Conservation (phyloP, 1,139 yeast species). For the Candida mesenterica region DNA sequence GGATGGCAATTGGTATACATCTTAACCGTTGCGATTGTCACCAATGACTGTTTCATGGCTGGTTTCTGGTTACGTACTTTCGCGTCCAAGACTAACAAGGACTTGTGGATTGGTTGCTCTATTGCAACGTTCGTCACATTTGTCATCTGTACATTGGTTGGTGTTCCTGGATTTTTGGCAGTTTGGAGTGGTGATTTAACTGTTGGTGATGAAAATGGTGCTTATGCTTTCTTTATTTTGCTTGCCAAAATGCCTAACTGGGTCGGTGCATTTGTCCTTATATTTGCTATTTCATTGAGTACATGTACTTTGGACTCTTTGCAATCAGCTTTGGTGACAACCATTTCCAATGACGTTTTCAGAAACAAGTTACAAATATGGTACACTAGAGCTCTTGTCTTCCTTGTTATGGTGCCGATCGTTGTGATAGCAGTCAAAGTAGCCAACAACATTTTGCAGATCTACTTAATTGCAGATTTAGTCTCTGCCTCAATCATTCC, state of each 20-base stretch:
- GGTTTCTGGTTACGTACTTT: constrained; percentile 95
- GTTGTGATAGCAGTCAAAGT: constrained; percentile 78
- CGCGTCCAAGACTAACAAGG: constrained; percentile 78
- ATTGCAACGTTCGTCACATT: constrained; percentile 70
- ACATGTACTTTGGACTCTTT: constrained; percentile 89
- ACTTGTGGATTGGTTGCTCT: constrained; percentile 70
- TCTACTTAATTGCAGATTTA: constrained; percentile 87
- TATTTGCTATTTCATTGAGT: constrained; percentile 69
- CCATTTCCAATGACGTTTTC: constrained; percentile 85
- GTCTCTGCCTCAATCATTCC: constrained; percentile 87
- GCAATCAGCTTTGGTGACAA: constrained; percentile 86
- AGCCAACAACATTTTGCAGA: constrained; percentile 80
- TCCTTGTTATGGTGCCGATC: constrained; percentile 76
- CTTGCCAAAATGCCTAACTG: constrained; percentile 78
- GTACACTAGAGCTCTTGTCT: constrained; percentile 71
- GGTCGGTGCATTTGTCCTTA: constrained; percentile 80
- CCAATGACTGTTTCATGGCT: constrained; percentile 86
- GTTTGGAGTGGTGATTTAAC: constrained; percentile 81
- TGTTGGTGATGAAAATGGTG: constrained; percentile 59
- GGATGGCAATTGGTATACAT: constrained; percentile 93
- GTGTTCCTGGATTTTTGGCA: constrained; percentile 81
- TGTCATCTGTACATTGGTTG: constrained; percentile 66
- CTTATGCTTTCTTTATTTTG: constrained; percentile 68
- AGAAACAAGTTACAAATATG: constrained; percentile 69
- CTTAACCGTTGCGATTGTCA: constrained; percentile 78